phyloP scores from a whole-genome alignment of 1,139 yeast species.

The Candida pseudoviswanathii region DNA sequence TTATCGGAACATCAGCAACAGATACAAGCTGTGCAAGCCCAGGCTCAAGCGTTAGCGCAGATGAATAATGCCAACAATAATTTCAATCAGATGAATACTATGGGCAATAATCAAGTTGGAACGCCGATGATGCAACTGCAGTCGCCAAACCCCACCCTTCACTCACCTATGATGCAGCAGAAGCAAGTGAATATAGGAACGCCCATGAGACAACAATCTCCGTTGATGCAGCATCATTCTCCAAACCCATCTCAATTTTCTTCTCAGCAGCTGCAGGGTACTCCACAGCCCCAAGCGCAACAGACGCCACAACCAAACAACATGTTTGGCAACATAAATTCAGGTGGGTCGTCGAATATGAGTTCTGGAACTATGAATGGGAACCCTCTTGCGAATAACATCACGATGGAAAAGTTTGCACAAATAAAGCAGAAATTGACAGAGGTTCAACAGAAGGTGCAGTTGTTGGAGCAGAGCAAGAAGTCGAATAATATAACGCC shows the following conservation, averaged over 20 bases:
- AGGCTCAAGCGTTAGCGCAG: slow-evolving; percentile 16
- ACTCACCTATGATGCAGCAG: slow-evolving; percentile 13
- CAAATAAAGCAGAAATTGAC: slow-evolving; percentile 40
- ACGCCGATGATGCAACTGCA: slow-evolving; percentile 14
- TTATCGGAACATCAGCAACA: slow-evolving; percentile 11
- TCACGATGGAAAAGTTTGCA: slow-evolving; percentile 44
- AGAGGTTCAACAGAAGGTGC: slow-evolving; percentile 48
- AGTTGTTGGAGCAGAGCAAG: slow-evolving; percentile 31
- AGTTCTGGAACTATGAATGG: slow-evolving; percentile 12
- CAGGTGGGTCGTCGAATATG: slow-evolving; percentile 11
- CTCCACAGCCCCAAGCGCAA: slow-evolving; percentile 7
- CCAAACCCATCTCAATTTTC: slow-evolving; percentile 10
- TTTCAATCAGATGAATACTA: background rate
- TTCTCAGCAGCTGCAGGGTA: slow-evolving; percentile 2
- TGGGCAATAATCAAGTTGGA: slow-evolving; percentile 5
- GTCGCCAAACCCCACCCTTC: slow-evolving; percentile 13
- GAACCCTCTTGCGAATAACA: slow-evolving; percentile 21
- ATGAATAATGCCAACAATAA: slow-evolving; percentile 6
- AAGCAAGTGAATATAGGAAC: slow-evolving; percentile 11
- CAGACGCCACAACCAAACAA: slow-evolving; percentile 5
- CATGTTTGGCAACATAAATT: slow-evolving; percentile 11
- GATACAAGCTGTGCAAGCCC: slow-evolving; percentile 14
- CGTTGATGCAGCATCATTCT: slow-evolving; percentile 14
- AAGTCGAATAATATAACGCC: slow-evolving; percentile 23
- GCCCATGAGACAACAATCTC: slow-evolving; percentile 13